Evolutionary conservation across 192 early-diverging fungal species (phyloP).

Genomic region (Irineochytrium annulatum): DNA sequence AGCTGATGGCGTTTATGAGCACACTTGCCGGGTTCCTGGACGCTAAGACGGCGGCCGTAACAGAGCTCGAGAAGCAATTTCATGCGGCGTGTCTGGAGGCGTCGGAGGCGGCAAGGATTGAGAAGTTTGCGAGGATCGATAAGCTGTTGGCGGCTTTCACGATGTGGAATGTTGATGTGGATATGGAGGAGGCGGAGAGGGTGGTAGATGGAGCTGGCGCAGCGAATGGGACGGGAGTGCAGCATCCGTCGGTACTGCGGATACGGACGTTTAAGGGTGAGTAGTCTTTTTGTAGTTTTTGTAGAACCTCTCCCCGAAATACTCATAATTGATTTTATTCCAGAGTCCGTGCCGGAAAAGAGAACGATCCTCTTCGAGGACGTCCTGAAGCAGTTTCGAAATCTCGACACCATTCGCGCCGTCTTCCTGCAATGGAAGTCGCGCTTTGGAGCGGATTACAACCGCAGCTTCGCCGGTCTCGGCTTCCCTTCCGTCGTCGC

Average conservation of each 20-base stretch:
- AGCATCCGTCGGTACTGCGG: neutral
- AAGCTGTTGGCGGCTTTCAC: neutral
- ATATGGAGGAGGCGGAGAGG: neutral
- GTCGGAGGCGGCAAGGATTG: neutral
- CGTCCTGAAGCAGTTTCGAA: slow-evolving; percentile 10
- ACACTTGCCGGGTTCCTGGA: slow-evolving; percentile 21
- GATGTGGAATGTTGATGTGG: neutral
- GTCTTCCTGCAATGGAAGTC: slow-evolving; percentile 14
- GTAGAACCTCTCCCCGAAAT: neutral
- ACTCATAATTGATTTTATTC: neutral
- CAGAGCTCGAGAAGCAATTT: slow-evolving; percentile 6
- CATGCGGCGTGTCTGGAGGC: neutral
- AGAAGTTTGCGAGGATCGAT: neutral
- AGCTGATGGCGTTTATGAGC: neutral
- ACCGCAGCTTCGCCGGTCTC: slow-evolving; percentile 8
- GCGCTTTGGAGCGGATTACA: slow-evolving; percentile 1
- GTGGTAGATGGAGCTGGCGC: no score
- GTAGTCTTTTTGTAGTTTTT: neutral
- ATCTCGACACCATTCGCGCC: neutral
- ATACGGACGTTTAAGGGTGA: neutral
- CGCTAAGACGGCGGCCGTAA: slow-evolving; percentile 18
- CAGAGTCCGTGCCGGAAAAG: slow-evolving; percentile 7
- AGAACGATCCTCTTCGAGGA: slow-evolving; percentile 3
- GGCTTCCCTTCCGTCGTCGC: slow-evolving; percentile 14
- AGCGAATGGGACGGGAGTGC: no score